Percentiles rank a stretch among this genome's conserved stretches.
Conservation (phyloP, 352 stramenopile species). For the Pythium biforme region DNA sequence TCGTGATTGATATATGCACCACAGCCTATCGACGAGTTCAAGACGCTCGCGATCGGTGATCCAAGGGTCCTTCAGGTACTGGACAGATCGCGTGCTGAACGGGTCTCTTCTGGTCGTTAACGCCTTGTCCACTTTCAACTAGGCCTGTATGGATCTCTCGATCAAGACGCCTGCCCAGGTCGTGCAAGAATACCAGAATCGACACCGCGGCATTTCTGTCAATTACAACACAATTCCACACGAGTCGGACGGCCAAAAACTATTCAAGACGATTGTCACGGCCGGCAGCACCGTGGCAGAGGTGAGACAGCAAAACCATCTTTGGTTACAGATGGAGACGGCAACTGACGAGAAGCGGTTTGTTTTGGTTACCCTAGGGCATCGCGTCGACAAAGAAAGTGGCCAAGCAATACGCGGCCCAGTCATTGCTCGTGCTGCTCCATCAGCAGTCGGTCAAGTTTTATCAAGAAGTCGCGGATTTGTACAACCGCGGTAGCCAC, state of each 20-base stretch:
- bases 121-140: neutral
- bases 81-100: neutral
- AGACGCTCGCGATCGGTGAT: conserved; percentile 56
- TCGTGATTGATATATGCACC: no score
- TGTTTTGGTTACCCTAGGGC: conserved; percentile 30
- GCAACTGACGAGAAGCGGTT: neutral
- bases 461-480: conserved; percentile 66
- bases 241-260: conserved; percentile 49
- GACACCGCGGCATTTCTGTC: conserved; percentile 73
- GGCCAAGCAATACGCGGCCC: conserved; percentile 75
- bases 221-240: conserved; percentile 76
- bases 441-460: conserved; percentile 47
- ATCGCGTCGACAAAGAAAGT: conserved; percentile 79
- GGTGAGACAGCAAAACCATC: conserved; percentile 31
- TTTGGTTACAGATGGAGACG: neutral
- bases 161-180: conserved; percentile 84
- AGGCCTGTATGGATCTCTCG: conserved; percentile 75
- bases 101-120: neutral
- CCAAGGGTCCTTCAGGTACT: conserved; percentile 58
- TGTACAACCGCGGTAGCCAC: conserved; percentile 65
- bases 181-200: conserved; percentile 84
- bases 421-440: conserved; percentile 65
- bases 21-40: conserved; percentile 70
- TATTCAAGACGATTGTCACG: conserved; percentile 84
- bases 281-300: conserved; percentile 64